A percentile compares a stretch with the other conserved stretches of the same genome.
Evolutionary conservation across 1,139 yeast species (phyloP).

Genomic region (Chernovozyma sophiae-reginae): DNA sequence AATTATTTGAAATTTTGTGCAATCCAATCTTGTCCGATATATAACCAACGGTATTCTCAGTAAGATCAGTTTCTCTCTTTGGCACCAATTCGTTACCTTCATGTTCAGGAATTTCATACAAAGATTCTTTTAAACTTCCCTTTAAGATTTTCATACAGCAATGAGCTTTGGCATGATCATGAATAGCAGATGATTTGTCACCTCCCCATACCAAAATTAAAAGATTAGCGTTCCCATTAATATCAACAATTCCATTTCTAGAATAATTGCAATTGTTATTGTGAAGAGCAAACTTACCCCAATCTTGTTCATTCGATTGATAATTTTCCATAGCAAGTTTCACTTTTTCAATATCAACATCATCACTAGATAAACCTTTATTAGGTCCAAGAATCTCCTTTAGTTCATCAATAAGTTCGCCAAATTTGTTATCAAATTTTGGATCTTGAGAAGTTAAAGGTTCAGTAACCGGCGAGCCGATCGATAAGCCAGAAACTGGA

Average conservation of each 20-base stretch:
- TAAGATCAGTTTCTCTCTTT: constrained; percentile 31
- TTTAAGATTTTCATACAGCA: constrained; percentile 62
- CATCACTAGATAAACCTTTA: constrained; percentile 42
- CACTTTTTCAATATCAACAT: constrained; percentile 51
- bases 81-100: constrained; percentile 25
- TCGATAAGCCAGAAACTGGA: neutral
- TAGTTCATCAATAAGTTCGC: constrained; percentile 26
- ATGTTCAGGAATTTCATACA: constrained; percentile 49
- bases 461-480: neutral
- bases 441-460: neutral
- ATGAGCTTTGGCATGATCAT: constrained; percentile 77
- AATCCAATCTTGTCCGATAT: constrained; percentile 65
- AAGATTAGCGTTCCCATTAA: constrained; percentile 66
- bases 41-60: constrained; percentile 55
- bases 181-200: constrained; percentile 61
- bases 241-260: constrained; percentile 63
- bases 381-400: constrained; percentile 29
- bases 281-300: constrained; percentile 56
- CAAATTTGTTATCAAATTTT: constrained; percentile 21
- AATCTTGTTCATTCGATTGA: constrained; percentile 46
- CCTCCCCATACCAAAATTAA: constrained; percentile 72
- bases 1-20: constrained; percentile 59
- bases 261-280: constrained; percentile 52
- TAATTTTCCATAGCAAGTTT: constrained; percentile 47
- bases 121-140: constrained; percentile 56